Evolutionary conservation across 2,329 filamentous ascomycete species (phyloP), one percentile per base, ranked within the genome.

Genomic region (Diplodia sapinea): DNA sequence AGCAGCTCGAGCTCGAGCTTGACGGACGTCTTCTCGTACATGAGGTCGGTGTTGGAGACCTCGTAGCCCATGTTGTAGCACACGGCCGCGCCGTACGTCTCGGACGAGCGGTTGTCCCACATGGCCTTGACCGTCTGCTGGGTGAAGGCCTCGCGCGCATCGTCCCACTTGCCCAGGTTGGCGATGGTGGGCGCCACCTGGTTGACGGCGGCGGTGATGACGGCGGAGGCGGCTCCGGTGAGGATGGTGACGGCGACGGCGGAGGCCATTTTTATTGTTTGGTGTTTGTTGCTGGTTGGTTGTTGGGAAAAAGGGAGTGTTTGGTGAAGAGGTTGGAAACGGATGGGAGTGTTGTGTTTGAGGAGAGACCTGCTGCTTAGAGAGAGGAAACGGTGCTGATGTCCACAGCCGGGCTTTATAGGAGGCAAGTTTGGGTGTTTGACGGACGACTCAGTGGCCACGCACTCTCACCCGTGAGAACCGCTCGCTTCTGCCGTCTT

Each of bases 31-130:
- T 52, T 52, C 65, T 67, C 65, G 56, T 62, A 62, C 65, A 67
- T 62, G 20, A 33, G 43, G 47, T 6, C 12, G 15, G 65, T 67
- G 65, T 67, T 62, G 65, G 55, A 54, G 33, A 67, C 65, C 40
- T 52, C 65, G 36, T 67, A 67, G 50, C 2, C 65, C 65, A 67
- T 67, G 65, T 67, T 67, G 65, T 67, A 67, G 65, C 65, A 67
- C 56, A 67, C 23, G 49, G 65, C 65, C 3, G 65, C 65, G 23
- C 56, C 65, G 65, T 67, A 61, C 11, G 23, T 26, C 23, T 11
- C 33, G 5, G 47, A 31, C 55, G 26, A 38, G 0, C 2, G 23
- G 55, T 38, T 33, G 11, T 62, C 56, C 65, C 65, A 67, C 65
- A 67, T 62, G 33, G 31, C 11, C 55, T 62, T 43, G 47, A 67